Conservation (phyloP, 306 rosid species). For the Fragaria iinumae region DNA sequence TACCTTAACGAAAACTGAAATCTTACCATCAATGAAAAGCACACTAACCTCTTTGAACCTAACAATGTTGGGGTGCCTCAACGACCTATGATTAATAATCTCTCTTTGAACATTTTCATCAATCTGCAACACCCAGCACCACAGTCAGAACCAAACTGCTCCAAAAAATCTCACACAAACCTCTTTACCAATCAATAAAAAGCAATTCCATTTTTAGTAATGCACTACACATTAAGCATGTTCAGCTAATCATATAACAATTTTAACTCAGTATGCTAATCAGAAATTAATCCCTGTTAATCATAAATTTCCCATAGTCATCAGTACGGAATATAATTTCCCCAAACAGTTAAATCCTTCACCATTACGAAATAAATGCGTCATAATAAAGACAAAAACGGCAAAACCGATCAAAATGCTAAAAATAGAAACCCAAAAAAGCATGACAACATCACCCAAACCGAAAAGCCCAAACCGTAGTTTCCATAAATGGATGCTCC, state of each 20-base stretch:
- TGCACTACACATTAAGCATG: neutral
- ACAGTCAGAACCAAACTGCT: constrained; percentile 14
- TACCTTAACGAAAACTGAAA: neutral
- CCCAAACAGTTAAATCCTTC: neutral
- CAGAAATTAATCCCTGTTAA: neutral
- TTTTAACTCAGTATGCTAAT: neutral
- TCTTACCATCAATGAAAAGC: neutral
- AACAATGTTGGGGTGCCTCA: constrained; percentile 90
- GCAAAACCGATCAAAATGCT: constrained; percentile 13
- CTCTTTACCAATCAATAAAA: neutral
- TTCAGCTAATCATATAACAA: neutral
- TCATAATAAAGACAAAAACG: neutral
- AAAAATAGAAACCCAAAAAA: constrained; percentile 19
- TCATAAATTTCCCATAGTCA: neutral
- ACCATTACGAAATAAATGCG: neutral
- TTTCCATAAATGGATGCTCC: constrained; percentile 2
- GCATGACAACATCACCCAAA: constrained; percentile 14
- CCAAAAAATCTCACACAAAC: constrained; percentile 6
- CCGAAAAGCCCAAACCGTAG: neutral
- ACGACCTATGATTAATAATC: constrained; percentile 86
- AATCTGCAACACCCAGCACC: constrained; percentile 52
- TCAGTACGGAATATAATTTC: neutral
- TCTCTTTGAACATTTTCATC: constrained; percentile 92
- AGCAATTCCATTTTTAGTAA: neutral
- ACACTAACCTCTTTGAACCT: constrained; percentile 81